phyloP scores from a whole-genome alignment of 2,329 filamentous ascomycete species.

The Leptographium galeiforme region DNA sequence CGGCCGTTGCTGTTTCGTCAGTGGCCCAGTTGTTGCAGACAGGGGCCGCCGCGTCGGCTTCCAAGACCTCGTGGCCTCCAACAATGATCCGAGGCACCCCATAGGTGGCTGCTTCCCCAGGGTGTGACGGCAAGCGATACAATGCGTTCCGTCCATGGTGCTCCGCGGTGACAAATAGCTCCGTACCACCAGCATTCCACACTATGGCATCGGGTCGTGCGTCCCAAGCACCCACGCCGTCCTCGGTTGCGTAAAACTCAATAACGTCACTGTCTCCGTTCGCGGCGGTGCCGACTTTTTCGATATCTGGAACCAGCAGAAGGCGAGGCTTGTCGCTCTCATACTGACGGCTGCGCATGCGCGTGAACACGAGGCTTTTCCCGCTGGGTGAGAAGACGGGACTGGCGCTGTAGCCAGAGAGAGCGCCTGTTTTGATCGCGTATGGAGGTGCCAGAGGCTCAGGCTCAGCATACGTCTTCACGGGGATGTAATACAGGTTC shows the following conservation, averaged over 20 bases:
- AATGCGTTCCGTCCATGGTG: slow-evolving; percentile 49
- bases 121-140: slow-evolving; percentile 47
- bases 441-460: slow-evolving; percentile 29
- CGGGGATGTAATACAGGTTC: slow-evolving; percentile 61
- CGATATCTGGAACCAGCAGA: slow-evolving; percentile 49
- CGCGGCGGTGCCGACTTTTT: slow-evolving; percentile 27
- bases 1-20: neutral
- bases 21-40: neutral
- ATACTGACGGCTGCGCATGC: slow-evolving; percentile 66
- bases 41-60: neutral
- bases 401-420: slow-evolving; percentile 49
- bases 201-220: slow-evolving; percentile 38
- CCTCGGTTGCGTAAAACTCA: slow-evolving; percentile 47
- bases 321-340: slow-evolving; percentile 67
- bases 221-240: slow-evolving; percentile 53
- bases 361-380: slow-evolving; percentile 57
- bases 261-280: slow-evolving; percentile 28
- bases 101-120: slow-evolving; percentile 18
- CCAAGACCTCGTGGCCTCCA: slow-evolving; percentile 13
- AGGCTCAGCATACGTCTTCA: slow-evolving; percentile 48
- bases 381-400: slow-evolving; percentile 68
- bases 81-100: slow-evolving; percentile 36
- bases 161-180: slow-evolving; percentile 63
- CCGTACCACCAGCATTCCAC: slow-evolving; percentile 45
- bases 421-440: slow-evolving; percentile 24